Conservation (phyloP, 2,329 filamentous ascomycete species). For the Sporothrix humicola region DNA sequence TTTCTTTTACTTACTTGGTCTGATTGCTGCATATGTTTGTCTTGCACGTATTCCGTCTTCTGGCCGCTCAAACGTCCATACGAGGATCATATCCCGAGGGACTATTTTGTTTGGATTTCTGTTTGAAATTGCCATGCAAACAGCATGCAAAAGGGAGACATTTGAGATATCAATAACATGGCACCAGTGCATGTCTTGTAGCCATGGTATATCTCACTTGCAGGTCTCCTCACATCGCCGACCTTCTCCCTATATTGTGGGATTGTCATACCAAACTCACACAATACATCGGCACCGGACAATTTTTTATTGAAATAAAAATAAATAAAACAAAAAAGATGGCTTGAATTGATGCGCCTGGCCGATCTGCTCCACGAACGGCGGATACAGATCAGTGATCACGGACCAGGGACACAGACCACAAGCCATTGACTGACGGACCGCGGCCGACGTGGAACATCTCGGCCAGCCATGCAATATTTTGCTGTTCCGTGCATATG, state of each 20-base stretch:
- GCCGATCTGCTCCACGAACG: not conserved
- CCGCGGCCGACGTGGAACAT: not conserved
- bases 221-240: not conserved
- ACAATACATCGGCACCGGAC: not conserved
- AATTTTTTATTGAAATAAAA: not conserved
- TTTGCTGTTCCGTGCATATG: too few relatives aligned
- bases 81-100: not conserved
- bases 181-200: not conserved
- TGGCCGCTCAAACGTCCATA: not conserved
- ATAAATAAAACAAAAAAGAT: not conserved
- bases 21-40: not conserved
- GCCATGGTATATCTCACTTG: not conserved
- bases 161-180: not conserved
- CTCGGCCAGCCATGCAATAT: not conserved
- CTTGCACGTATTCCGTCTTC: not conserved
- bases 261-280: not conserved
- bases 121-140: not conserved
- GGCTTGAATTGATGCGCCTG: not conserved
- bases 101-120: too few relatives aligned
- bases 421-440: not conserved
- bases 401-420: slow-evolving; percentile 1
- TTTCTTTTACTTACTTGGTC: too few relatives aligned
- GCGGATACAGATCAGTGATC: slow-evolving; percentile 1
- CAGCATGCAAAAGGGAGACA: not conserved
- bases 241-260: slow-evolving; percentile 7